These are phyloP conservation scores for Psilocybe sp. DNA, from an alignment of 768 basidiomycete species.

Conservation along the genomic window DNA sequence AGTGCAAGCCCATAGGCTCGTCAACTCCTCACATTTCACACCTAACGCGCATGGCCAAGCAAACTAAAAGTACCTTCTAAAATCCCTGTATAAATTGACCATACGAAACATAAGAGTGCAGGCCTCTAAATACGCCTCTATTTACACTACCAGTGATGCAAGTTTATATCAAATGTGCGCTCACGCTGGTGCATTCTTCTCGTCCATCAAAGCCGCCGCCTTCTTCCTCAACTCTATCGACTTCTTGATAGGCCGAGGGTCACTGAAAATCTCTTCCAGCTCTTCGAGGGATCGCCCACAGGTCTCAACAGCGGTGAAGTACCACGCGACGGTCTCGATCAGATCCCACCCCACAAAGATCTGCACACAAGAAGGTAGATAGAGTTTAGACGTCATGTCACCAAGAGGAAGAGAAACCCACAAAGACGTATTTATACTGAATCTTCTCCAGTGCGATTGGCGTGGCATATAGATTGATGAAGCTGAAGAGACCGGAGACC, in stretches of 20 bases:
- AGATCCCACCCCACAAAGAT: constrained; percentile 35
- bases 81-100: too few species aligned
- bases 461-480: constrained; percentile 1
- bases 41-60: too few species aligned
- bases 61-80: too few species aligned
- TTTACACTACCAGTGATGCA: too few species aligned
- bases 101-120: too few species aligned
- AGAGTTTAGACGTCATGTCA: neutral
- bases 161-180: too few species aligned
- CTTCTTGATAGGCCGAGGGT: neutral
- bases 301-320: constrained; percentile 38
- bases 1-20: too few species aligned
- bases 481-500: constrained; percentile 1
- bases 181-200: too few species aligned
- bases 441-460: neutral
- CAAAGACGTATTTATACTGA: constrained; percentile 2
- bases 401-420: neutral
- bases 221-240: neutral
- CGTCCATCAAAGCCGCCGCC: neutral
- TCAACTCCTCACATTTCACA: too few species aligned
- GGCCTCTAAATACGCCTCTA: too few species aligned
- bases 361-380: neutral
- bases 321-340: constrained; percentile 33
- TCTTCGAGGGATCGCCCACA: constrained; percentile 39
- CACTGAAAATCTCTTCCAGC: constrained; percentile 5